Conservation (phyloP, 495 filamentous ascomycete genomes). For the Trypethelium eluteriae region DNA sequence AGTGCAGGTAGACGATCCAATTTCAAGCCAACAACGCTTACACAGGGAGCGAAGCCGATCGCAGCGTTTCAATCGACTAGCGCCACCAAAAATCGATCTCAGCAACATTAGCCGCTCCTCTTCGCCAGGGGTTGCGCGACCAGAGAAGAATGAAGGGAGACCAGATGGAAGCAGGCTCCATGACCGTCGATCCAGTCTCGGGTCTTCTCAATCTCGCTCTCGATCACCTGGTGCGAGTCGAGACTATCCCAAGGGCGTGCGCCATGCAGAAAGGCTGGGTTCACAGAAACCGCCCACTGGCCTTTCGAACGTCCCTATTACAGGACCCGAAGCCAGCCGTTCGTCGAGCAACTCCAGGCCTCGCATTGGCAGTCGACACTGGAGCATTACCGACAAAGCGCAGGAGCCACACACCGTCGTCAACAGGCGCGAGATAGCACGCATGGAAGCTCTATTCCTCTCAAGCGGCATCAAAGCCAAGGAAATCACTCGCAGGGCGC, state of each 20-base stretch:
- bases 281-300: neutral
- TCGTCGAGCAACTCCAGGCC: neutral
- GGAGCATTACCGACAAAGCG: constrained; percentile 62
- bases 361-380: constrained; percentile 41
- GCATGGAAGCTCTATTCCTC: constrained; percentile 64
- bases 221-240: constrained; percentile 9
- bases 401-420: constrained; percentile 34
- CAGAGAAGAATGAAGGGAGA: neutral
- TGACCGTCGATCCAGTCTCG: neutral
- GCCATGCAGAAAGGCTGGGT: neutral
- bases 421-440: constrained; percentile 57
- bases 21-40: constrained; percentile 35
- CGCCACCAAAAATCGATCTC: constrained; percentile 57
- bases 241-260: neutral
- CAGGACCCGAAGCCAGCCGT: constrained; percentile 4
- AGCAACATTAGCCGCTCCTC: constrained; percentile 1
- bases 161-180: neutral
- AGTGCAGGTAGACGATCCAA: constrained; percentile 29
- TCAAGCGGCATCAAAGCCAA: constrained; percentile 79
- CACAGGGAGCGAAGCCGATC: constrained; percentile 29
- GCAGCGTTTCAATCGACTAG: constrained; percentile 43
- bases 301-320: neutral
- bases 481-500: constrained; percentile 61
- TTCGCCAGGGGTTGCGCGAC: neutral
- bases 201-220: constrained; percentile 15